These are phyloP conservation scores for Cytospora piceae DNA, from an alignment of 2,329 filamentous ascomycete species.

Conservation along the genomic window DNA sequence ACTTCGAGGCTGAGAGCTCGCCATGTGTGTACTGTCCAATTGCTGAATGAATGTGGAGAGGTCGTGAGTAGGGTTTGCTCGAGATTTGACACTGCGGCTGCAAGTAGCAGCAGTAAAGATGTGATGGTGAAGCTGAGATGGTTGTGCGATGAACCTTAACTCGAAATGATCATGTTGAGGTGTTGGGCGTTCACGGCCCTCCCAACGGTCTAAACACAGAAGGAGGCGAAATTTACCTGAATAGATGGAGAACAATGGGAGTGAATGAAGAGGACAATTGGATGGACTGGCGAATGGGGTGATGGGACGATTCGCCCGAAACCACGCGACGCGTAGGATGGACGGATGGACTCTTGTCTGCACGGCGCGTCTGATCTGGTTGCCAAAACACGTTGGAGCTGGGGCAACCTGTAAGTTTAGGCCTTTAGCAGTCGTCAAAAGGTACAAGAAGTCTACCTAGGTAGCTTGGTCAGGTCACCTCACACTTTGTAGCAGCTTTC, in stretches of 20 bases:
- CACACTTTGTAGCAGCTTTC: neutral
- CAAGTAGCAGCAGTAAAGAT: too few relatives aligned
- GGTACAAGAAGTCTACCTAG: neutral
- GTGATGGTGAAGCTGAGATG: too few relatives aligned
- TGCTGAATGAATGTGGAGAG: neutral
- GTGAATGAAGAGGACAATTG: neutral
- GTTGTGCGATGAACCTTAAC: neutral
- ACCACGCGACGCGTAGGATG: neutral
- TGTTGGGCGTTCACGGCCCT: neutral
- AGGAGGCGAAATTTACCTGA: neutral
- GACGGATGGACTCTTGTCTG: neutral
- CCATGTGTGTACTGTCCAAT: slow-evolving; percentile 6
- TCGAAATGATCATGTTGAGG: neutral
- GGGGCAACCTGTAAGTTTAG: neutral
- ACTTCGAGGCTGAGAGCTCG: neutral
- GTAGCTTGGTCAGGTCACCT: neutral
- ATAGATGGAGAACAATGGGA: neutral
- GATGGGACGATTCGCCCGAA: neutral
- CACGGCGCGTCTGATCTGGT: neutral
- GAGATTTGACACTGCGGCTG: too few relatives aligned
- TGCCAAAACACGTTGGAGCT: neutral
- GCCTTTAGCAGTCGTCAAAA: neutral
- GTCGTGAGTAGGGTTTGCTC: too few relatives aligned
- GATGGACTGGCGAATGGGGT: neutral
- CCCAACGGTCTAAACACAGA: neutral